Conservation (phyloP, 148 eudicot species). For the Nyssa sinensis region DNA sequence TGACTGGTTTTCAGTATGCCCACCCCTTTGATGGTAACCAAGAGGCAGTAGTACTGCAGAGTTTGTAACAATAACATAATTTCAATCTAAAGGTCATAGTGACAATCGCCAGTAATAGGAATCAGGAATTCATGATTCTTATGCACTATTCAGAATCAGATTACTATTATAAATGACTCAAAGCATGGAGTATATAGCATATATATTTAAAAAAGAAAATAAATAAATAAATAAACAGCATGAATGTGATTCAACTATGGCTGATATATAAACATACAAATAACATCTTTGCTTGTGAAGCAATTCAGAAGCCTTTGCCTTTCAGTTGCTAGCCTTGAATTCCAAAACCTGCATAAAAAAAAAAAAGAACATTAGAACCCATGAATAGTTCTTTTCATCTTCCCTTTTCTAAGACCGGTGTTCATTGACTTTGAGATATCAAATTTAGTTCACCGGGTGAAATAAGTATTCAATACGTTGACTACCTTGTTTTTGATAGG, state of each 20-base stretch:
- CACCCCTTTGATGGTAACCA: too few relatives aligned
- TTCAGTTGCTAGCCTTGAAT: constrained; percentile 84
- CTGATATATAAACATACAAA: constrained; percentile 58
- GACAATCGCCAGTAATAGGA: background rate
- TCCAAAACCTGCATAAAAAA: constrained; percentile 73
- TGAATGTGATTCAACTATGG: constrained; percentile 10
- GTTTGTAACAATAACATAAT: background rate
- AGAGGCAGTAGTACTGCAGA: background rate
- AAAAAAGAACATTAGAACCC: constrained; percentile 4
- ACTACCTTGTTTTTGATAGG: background rate
- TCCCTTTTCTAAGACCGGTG: background rate
- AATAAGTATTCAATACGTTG: background rate
- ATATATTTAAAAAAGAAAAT: background rate
- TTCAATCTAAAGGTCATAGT: background rate
- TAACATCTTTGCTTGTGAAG: constrained; percentile 67
- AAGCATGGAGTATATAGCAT: background rate
- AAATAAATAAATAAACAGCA: background rate
- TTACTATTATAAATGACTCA: background rate
- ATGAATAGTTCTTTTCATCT: background rate
- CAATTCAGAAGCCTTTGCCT: constrained; percentile 80
- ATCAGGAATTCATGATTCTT: background rate
- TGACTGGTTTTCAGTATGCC: background rate
- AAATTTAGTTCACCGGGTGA: background rate
- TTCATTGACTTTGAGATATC: background rate
- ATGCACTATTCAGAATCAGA: background rate